Conservation (phyloP, 257 asterid genomes). For the Craterostigma plantagineum region DNA sequence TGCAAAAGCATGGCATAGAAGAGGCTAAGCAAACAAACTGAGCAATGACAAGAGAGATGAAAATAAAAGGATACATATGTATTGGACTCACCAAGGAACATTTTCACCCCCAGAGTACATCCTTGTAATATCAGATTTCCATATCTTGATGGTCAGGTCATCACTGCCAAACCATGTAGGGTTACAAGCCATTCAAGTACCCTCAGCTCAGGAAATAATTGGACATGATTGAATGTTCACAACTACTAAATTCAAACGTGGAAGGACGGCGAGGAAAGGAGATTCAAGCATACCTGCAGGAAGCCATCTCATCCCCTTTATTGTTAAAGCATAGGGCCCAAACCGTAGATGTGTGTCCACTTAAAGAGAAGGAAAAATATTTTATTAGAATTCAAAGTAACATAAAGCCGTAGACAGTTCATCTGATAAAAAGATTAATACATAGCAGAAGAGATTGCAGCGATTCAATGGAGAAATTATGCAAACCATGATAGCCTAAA, state of each 20-base stretch:
- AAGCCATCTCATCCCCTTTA: constrained; percentile 72
- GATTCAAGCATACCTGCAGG: constrained; percentile 56
- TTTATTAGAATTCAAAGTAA: not conserved
- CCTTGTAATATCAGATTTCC: constrained; percentile 37
- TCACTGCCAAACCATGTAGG: constrained; percentile 39
- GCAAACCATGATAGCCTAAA: no score
- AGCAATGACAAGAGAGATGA: constrained; percentile 5
- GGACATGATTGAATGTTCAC: not conserved
- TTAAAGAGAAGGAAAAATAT: constrained; percentile 10
- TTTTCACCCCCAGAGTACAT: constrained; percentile 32
- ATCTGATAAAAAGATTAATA: no score
- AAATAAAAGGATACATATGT: constrained; percentile 6
- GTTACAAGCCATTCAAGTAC: not conserved
- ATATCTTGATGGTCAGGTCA: constrained; percentile 74
- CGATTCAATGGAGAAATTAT: no score
- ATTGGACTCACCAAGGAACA: constrained; percentile 55
- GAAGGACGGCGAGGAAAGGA: constrained; percentile 6
- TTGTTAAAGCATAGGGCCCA: constrained; percentile 73
- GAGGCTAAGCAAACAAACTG: no score
- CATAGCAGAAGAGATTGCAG: no score
- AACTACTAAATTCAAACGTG: not conserved
- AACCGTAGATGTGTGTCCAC: constrained; percentile 83
- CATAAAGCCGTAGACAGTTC: not conserved
- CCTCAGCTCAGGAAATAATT: constrained; percentile 4
- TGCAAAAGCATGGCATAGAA: no score